Conservation (phyloP, 495 filamentous ascomycete genomes). For the Penicillium arizonense region DNA sequence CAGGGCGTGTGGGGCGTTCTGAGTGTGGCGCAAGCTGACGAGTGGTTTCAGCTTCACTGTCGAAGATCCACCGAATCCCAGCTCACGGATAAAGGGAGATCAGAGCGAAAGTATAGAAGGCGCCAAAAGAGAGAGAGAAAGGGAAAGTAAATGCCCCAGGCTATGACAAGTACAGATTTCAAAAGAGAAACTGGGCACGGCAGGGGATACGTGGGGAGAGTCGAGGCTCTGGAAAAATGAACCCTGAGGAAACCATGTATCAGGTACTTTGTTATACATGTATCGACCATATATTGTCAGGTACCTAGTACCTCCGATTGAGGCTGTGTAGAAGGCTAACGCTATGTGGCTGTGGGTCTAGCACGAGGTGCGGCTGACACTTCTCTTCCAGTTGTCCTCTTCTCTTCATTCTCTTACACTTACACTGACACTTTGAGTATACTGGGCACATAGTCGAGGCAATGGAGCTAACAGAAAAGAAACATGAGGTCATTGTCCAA, state of each 20-base stretch:
- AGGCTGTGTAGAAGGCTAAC: slow-evolving; percentile 38
- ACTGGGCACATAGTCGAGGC: too few species aligned
- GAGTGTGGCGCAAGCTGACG: slow-evolving; percentile 53
- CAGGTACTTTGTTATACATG: slow-evolving; percentile 1
- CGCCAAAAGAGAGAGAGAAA: background rate
- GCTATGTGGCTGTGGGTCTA: slow-evolving; percentile 28
- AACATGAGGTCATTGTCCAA: background rate
- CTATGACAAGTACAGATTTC: slow-evolving; percentile 1
- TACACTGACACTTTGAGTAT: too few species aligned
- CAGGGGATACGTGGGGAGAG: slow-evolving; percentile 3
- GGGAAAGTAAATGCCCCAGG: background rate
- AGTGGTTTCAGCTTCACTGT: slow-evolving; percentile 42
- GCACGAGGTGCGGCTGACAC: slow-evolving; percentile 16
- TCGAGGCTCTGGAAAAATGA: slow-evolving; percentile 29
- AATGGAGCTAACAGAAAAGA: background rate
- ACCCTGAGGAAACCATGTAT: slow-evolving; percentile 13
- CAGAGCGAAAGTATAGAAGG: slow-evolving; percentile 6
- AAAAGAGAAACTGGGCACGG: slow-evolving; percentile 12
- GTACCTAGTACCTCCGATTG: slow-evolving; percentile 23
- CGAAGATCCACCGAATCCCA: slow-evolving; percentile 25
- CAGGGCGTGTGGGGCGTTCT: slow-evolving; percentile 41
- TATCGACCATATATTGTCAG: background rate
- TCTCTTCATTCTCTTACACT: too few species aligned
- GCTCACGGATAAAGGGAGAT: slow-evolving; percentile 3
- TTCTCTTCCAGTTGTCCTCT: background rate